Conservation (phyloP, 176 grass and related monocot species). For the Oryza punctata region DNA sequence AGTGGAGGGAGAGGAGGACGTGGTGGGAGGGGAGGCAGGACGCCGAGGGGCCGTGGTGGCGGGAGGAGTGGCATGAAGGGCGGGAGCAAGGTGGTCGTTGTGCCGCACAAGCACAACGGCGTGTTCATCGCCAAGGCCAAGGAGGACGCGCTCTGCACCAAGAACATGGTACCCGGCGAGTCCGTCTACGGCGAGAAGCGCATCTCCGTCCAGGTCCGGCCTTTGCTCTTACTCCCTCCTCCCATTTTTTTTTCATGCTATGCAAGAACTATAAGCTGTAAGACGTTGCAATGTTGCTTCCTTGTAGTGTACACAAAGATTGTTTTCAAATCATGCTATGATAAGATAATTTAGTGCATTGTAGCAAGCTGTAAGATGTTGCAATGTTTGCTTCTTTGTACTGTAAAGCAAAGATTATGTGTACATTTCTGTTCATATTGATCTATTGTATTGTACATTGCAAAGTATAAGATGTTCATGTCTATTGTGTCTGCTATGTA, state of each 20-base stretch:
- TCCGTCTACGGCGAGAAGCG: slow-evolving; percentile 92
- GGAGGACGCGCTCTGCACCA: slow-evolving; percentile 95
- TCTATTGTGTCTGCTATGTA: background rate
- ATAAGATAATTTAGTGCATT: background rate
- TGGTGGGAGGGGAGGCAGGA: slow-evolving; percentile 26
- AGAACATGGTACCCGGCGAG: slow-evolving; percentile 82
- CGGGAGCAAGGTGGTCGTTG: slow-evolving; percentile 73
- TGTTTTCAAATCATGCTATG: background rate
- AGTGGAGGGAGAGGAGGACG: slow-evolving; percentile 16
- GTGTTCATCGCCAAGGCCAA: slow-evolving; percentile 88
- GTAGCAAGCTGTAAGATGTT: too few species aligned
- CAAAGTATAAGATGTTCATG: too few species aligned
- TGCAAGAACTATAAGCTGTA: background rate
- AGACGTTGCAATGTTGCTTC: background rate
- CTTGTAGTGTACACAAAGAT: too few species aligned
- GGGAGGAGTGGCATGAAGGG: slow-evolving; percentile 73
- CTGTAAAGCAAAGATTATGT: too few species aligned
- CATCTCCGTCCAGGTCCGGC: slow-evolving; percentile 79
- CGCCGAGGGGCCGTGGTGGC: slow-evolving; percentile 13
- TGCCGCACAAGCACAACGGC: slow-evolving; percentile 77
- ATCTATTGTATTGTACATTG: background rate
- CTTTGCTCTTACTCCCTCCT: too few species aligned
- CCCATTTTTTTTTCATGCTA: background rate
- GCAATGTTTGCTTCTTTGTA: background rate
- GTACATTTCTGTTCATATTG: too few species aligned